Base-by-base conservation (phyloP, 2,329 filamentous ascomycete species). In the Clarireedia monteithiana region DNA sequence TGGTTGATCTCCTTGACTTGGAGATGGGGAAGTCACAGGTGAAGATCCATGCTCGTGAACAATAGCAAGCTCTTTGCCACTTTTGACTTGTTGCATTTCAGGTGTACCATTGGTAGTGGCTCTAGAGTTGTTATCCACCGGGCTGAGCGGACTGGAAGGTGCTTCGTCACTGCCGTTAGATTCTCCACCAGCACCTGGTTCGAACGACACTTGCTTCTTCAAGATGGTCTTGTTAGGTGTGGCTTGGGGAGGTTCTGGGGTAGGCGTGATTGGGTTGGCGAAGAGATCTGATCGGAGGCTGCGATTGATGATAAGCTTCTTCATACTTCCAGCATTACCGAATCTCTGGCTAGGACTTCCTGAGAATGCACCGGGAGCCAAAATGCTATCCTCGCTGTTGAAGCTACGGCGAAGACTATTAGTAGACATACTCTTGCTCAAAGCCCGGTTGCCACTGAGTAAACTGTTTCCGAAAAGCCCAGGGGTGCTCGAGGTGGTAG, bases 191-290 rank as follows among this genome's bases (percentile, higher is more conserved):
- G 40, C 40, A 23, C 40, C 40, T 4, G 85, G 84, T 67, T 96
- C 91, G 65, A 97, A 99, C 74, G 91, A 96, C 52, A 99, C 94
- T 53, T 88, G 85, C 76, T 96, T 96, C 61, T 86, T 85, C 42
- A 88, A 72, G 48, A 74, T 72, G 10, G 73, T 63, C 45, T 71
- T 68, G 66, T 84, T 84, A 52, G 78, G 75, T 34, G 72, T 66
- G 68, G 63, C 58, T 68, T 60, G 69, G 62, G 46, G 58, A 60
- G 36, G 67, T 59, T 57, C 68, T 63, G 48, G 62, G 34, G 20
- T 39, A 20, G 58, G 60, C 36, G 59, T 53, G 14, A 74, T 77
- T 0, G 82, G 81, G 1, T 82, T 81, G 2, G 77, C 79, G 68
- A 86, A 87, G 15, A 85, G 75, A 64, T 89, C 86, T 57, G 81